Evolutionary conservation across 805 yeast genomes (phyloP).

Genomic region (Saccharomycopsis sp.): DNA sequence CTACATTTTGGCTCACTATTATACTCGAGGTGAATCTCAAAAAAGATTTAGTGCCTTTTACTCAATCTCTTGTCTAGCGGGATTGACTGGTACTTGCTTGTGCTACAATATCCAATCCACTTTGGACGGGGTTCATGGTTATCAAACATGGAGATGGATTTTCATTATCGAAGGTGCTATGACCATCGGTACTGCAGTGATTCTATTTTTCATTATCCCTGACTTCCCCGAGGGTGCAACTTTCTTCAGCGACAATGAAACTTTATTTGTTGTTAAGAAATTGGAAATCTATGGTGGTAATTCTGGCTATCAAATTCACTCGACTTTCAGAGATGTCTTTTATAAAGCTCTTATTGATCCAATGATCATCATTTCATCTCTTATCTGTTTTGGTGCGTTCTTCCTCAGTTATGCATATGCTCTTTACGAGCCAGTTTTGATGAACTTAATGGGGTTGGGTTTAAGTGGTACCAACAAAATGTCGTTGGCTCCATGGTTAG

Average conservation of each 20-base stretch:
- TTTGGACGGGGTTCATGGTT: constrained; percentile 31
- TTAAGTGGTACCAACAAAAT: constrained; percentile 57
- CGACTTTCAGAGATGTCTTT: constrained; percentile 38
- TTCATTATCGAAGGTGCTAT: constrained; percentile 43
- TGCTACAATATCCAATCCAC: constrained; percentile 52
- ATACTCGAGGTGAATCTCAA: constrained; percentile 59
- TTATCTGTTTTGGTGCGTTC: constrained; percentile 56
- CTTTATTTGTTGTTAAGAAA: constrained; percentile 25
- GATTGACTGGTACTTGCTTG: constrained; percentile 70
- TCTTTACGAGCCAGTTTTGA: constrained; percentile 65
- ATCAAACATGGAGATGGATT: constrained; percentile 44
- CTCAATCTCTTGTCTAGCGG: constrained; percentile 63
- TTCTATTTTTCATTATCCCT: constrained; percentile 38
- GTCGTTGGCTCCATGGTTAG: constrained; percentile 67
- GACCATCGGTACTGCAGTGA: constrained; percentile 26
- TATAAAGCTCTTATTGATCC: constrained; percentile 49
- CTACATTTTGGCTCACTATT: constrained; percentile 61
- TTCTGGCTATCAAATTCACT: constrained; percentile 44
- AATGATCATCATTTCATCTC: constrained; percentile 47
- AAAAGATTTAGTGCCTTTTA: constrained; percentile 60
- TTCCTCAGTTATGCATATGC: constrained; percentile 74
- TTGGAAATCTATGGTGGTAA: constrained; percentile 21
- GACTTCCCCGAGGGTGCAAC: constrained; percentile 42
- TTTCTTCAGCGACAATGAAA: constrained; percentile 38
- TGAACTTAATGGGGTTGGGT: constrained; percentile 50